Base-by-base conservation (phyloP, 768 basidiomycete genomes). In the Sarcomyxa edulis region DNA sequence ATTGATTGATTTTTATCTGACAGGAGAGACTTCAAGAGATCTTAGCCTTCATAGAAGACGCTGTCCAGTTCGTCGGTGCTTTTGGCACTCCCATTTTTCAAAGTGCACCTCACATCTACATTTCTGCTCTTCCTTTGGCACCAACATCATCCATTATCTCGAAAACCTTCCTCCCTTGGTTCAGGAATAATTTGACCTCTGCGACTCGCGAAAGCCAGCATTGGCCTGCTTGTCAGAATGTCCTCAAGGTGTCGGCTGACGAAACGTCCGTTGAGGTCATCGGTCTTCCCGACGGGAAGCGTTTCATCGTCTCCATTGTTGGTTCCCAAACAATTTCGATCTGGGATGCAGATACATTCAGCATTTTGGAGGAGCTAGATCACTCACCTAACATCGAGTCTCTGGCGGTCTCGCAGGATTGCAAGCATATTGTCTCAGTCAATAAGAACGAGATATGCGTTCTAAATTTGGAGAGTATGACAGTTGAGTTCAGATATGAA, bases 91-190 rank as follows among this genome's bases (percentile, higher is more conserved):
- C 52, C n/a, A 55, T 66, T 15, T 42, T 46, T 28, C 44, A 47
- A 21, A 60, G 61, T 30, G 49, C 55, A 12, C 57, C 62, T 8
- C 63, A 67, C 24, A 54, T 66, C 6, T 68, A 67, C 39, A 12
- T 67, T 4, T 66, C 65, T 23, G 65, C 60, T 14, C 45, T 67
- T 24, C 53, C 62, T 7, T 61, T 63, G 29, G 44, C 51, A 8
- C 62, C 65, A 5, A 39, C 28, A 3, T 41, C 46, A 20, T 56
- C 53, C 25, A 29, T 39, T 8, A 39, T 66, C 9, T 33, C 14
- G 4, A 15, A 47, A 32, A 21, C 45, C 8, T 58, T 41, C 25
- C 26, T 10, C 10, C 11, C 7, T 23, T 9, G 6, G 10, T 21
- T 35, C 12, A 8, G 21, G 10, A 23, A 21, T 18, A 35, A 9